A percentile compares a stretch with the other conserved stretches of the same genome.
phyloP scores from a whole-genome alignment of 225 moss, liverwort and hornwort species.

The Climacium dendroides region DNA sequence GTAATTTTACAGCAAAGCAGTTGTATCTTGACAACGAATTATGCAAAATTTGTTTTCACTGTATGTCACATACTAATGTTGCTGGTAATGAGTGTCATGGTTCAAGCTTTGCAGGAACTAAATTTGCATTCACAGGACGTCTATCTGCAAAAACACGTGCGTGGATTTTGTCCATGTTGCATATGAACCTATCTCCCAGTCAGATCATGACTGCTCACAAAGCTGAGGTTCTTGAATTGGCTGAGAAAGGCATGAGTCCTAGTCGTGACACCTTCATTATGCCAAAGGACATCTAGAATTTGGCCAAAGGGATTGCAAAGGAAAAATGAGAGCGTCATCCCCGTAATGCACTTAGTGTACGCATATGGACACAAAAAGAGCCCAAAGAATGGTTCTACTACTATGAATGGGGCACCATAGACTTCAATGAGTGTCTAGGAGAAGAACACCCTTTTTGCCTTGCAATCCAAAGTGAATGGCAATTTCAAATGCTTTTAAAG shows the following conservation, averaged over 20 bases:
- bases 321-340: not conserved
- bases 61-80: no score
- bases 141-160: fast-evolving
- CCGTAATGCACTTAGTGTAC: fast-evolving
- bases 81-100: no score
- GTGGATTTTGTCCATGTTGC: not conserved
- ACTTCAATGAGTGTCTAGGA: no score
- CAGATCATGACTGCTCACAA: not conserved
- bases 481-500: no score
- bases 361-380: no score
- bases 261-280: not conserved
- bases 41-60: no score
- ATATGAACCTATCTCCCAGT: not conserved
- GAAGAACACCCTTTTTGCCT: no score
- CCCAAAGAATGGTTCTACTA: no score
- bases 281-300: not conserved
- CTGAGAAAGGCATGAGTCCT: fast-evolving
- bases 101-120: no score
- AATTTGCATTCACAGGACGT: not conserved
- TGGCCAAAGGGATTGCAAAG: not conserved
- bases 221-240: not conserved
- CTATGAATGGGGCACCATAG: no score
- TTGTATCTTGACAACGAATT: no score
- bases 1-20: not conserved
- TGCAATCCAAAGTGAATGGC: no score